Evolutionary conservation across 495 filamentous ascomycete species (phyloP).

Genomic region (Clavariopsis aquatica): DNA sequence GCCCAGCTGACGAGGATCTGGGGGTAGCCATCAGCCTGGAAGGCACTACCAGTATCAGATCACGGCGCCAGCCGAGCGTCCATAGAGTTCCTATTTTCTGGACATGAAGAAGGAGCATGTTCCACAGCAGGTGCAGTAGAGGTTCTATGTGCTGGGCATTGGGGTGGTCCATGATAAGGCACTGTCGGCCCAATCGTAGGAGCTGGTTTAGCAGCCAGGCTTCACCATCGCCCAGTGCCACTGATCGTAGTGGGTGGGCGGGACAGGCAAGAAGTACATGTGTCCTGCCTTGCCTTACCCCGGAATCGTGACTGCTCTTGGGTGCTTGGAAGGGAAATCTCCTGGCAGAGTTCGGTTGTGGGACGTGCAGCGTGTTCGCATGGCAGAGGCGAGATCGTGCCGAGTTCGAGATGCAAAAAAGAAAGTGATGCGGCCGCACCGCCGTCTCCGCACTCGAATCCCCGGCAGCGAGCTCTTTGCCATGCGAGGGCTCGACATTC

Average conservation of each 20-base stretch:
- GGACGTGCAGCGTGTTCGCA: background rate
- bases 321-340: background rate
- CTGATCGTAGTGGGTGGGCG: background rate
- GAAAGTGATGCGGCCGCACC: background rate
- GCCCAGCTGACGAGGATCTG: background rate
- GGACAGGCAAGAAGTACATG: background rate
- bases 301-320: background rate
- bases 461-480: background rate
- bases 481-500: background rate
- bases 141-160: background rate
- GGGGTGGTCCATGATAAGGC: constrained; percentile 2
- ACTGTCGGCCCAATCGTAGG: constrained; percentile 1
- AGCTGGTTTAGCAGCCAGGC: background rate
- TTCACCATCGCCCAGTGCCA: background rate
- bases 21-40: background rate
- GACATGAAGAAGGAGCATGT: background rate
- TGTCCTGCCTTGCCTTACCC: too few relatives aligned
- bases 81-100: background rate
- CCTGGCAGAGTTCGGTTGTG: background rate
- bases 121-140: background rate
- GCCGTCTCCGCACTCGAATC: background rate
- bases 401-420: background rate
- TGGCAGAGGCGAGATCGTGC: background rate
- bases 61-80: background rate
- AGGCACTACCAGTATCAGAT: background rate